Evolutionary conservation across 345 rosid genomes (phyloP).

Genomic region (Bruguiera parviflora): DNA sequence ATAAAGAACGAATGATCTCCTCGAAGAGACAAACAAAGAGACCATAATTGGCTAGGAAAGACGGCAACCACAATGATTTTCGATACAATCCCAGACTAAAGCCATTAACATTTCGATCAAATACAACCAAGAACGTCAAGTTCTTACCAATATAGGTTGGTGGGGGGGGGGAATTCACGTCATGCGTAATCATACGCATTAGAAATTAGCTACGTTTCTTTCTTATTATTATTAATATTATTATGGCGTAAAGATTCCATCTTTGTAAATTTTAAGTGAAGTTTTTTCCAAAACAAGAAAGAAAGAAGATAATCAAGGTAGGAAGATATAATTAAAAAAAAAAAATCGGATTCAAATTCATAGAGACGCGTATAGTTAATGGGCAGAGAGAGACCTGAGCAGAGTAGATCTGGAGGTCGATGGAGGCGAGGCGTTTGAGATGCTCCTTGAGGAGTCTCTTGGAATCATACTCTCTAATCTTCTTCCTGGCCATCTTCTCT

Average conservation of each 20-base stretch:
- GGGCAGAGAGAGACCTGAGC: slow-evolving; percentile 50
- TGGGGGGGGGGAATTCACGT: too few relatives aligned
- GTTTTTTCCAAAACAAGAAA: too few relatives aligned
- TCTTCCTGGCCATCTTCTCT: slow-evolving; percentile 68
- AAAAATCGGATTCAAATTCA: not conserved
- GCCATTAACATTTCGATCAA: not conserved
- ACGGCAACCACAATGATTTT: not conserved
- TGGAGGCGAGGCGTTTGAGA: slow-evolving; percentile 61
- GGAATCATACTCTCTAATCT: slow-evolving; percentile 88
- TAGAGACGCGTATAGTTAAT: not conserved
- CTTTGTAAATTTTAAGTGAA: too few relatives aligned
- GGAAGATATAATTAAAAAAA: too few relatives aligned
- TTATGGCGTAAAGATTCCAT: too few relatives aligned
- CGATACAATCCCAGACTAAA: too few relatives aligned
- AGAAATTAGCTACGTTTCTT: too few relatives aligned
- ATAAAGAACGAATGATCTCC: too few relatives aligned
- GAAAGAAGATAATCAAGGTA: too few relatives aligned
- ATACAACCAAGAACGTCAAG: not conserved
- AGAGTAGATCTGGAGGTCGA: slow-evolving; percentile 62
- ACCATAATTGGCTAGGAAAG: not conserved
- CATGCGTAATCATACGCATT: too few relatives aligned
- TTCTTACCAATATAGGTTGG: not conserved
- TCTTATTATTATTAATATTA: too few relatives aligned
- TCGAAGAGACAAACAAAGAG: too few relatives aligned
- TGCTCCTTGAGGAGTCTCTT: slow-evolving; percentile 72